These are phyloP conservation scores for Hortaea sp. DNA, from an alignment of 2,329 filamentous ascomycete genomes.

Conservation along the genomic window DNA sequence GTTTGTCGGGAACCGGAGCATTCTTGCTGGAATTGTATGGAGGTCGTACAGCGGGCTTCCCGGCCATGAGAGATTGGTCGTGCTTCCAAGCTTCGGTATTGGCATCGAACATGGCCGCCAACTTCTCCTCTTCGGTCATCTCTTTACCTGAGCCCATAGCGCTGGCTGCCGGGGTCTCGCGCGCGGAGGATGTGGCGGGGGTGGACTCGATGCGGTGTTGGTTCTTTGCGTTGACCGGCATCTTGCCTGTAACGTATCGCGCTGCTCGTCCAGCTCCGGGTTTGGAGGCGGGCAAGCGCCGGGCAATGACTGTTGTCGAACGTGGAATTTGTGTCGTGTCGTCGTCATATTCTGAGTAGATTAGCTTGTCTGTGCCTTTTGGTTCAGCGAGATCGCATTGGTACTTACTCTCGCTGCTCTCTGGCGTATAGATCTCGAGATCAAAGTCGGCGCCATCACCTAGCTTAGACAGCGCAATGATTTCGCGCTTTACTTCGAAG, in stretches of 20 bases:
- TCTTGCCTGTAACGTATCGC: conserved; percentile 91
- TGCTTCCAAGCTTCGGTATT: conserved; percentile 88
- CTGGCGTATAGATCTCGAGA: conserved; percentile 85
- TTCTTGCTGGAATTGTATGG: conserved; percentile 43
- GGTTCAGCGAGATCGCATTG: not conserved
- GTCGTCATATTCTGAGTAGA: conserved; percentile 74
- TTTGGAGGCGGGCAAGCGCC: conserved; percentile 72
- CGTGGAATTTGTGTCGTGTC: conserved; percentile 95
- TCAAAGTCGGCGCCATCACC: conserved; percentile 96
- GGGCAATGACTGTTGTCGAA: conserved; percentile 85
- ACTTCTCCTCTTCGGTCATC: conserved; percentile 87
- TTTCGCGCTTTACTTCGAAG: conserved; percentile 97
- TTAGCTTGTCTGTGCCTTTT: conserved; percentile 12
- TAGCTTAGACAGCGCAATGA: conserved; percentile 85
- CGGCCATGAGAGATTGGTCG: conserved; percentile 86
- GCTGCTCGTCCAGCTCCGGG: conserved; percentile 83
- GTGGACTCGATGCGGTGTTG: conserved; percentile 55
- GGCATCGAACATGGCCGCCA: conserved; percentile 83
- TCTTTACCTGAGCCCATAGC: conserved; percentile 58
- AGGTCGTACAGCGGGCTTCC: conserved; percentile 41
- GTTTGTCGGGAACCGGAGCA: conserved; percentile 76
- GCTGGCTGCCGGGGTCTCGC: conserved; percentile 39
- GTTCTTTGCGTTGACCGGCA: conserved; percentile 81
- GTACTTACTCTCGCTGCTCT: conserved; percentile 76
- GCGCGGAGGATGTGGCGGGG: conserved; percentile 37